These are phyloP conservation scores for Meyerozyma sp. DNA, from an alignment of 1,139 yeast species.

Conservation along the genomic window DNA sequence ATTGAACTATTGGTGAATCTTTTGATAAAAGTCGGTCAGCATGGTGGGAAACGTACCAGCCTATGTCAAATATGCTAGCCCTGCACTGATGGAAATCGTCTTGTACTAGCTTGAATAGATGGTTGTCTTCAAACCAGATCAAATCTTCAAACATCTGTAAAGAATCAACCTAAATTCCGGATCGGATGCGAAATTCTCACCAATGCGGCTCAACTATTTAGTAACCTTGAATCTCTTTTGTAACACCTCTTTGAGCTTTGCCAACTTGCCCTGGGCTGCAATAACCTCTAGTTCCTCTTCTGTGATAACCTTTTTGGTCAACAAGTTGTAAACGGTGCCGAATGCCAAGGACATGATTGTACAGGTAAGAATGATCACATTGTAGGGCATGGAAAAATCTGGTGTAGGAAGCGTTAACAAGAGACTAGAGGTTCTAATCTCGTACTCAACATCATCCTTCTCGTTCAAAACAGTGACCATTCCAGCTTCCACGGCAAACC, in stretches of 20 bases:
- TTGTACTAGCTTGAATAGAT: background rate
- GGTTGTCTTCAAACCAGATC: background rate
- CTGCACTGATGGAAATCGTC: background rate
- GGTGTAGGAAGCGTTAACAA: constrained; percentile 90
- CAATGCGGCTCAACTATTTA: background rate
- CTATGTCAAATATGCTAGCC: background rate
- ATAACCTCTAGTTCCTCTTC: constrained; percentile 64
- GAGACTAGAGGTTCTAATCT: constrained; percentile 77
- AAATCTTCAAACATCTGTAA: background rate
- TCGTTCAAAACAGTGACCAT: constrained; percentile 53
- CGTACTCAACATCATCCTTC: constrained; percentile 31
- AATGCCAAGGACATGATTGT: constrained; percentile 90
- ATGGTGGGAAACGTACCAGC: background rate
- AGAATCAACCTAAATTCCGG: background rate
- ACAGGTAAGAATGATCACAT: constrained; percentile 89
- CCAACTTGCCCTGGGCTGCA: constrained; percentile 6
- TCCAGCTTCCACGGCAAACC: constrained; percentile 91
- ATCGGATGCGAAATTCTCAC: background rate
- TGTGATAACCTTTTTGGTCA: constrained; percentile 71
- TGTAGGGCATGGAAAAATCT: constrained; percentile 98
- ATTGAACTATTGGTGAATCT: constrained; percentile 17
- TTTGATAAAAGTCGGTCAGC: constrained; percentile 10
- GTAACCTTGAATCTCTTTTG: background rate
- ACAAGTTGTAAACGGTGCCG: constrained; percentile 77
- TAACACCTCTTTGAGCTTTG: background rate